Base-by-base conservation (phyloP, 257 asterid species). In the Salvia rosmarinus region DNA sequence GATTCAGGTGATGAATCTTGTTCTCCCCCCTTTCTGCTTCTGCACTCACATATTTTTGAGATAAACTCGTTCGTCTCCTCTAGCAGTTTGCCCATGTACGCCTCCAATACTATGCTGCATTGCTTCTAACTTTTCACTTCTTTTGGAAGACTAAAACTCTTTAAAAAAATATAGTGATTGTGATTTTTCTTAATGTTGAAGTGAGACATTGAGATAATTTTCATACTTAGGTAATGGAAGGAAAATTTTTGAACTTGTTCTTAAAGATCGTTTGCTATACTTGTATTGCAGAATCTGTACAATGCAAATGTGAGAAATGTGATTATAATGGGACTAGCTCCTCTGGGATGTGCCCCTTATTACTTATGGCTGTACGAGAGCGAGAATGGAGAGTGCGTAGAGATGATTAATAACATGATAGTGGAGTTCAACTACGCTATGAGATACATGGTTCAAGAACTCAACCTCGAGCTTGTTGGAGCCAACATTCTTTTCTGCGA, bases 251-350 rank as follows among this genome's bases (percentile, higher is more conserved):
- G 60, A 40, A 43, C 59, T 19, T 70, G 16, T 70, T 56, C 20
- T 42, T 73, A 23, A 47, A 63, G 11, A 68, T 19, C 62, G 12
- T 2, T 16, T 40, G 62, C 50, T 25, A 49, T 71, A 23, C 17
- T 74, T 56, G 70, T 79, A 70, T 58, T 70, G 82, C 97, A 95
- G 99, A 91, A 87, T 68, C 79, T 95, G 82, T 91, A 89, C 85
- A 79, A 84, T 64, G 85, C 91, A 19, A 83, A 87, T 76, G 98
- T 86, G 14, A 86, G 97, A 64, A 91, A 85, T 75, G 88, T 95
- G 66, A 89, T 95, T 49, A 83, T 95, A 28, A 91, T 91, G 99
- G 96, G 98, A 28, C 77, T 95, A 67, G 95, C 99, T 12, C 99
- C 99, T 34, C 43, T 92, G 49, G 97, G 98, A 1, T 90, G 98